Evolutionary conservation across 192 early-diverging fungal genomes (phyloP).

Genomic region (Podila epicladia): DNA sequence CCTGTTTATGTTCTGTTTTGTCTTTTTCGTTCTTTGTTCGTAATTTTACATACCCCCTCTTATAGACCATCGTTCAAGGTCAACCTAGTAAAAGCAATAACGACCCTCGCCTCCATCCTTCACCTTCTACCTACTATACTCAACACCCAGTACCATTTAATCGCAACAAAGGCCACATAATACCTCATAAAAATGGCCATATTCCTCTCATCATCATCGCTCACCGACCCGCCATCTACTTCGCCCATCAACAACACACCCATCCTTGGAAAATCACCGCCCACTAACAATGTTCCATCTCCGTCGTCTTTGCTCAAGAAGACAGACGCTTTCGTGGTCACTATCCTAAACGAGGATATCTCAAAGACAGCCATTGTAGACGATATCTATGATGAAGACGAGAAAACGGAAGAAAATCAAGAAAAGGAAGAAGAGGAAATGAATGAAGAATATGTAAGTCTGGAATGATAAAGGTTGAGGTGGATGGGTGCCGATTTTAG

Average conservation of each 20-base stretch:
- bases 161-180: not conserved
- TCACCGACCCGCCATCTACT: not conserved
- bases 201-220: not conserved
- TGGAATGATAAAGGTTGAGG: not conserved
- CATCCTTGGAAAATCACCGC: not conserved
- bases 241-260: not conserved
- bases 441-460: conserved; percentile 26
- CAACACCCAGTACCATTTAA: not conserved
- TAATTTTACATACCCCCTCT: not conserved
- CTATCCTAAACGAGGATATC: conserved; percentile 20
- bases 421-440: conserved; percentile 8
- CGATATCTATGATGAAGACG: conserved; percentile 8
- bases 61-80: not conserved
- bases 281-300: not conserved
- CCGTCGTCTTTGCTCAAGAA: not conserved
- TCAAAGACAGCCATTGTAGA: conserved; percentile 9
- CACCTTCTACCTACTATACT: not conserved
- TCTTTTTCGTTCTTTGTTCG: not conserved
- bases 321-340: conserved; percentile 4
- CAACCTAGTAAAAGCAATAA: too few species aligned
- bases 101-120: not conserved
- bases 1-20: too few species aligned
- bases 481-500: too few species aligned
- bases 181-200: not conserved
- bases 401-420: conserved; percentile 12